Base-by-base conservation (phyloP, 352 stramenopile genomes). In the Phytopythium sindhum region DNA sequence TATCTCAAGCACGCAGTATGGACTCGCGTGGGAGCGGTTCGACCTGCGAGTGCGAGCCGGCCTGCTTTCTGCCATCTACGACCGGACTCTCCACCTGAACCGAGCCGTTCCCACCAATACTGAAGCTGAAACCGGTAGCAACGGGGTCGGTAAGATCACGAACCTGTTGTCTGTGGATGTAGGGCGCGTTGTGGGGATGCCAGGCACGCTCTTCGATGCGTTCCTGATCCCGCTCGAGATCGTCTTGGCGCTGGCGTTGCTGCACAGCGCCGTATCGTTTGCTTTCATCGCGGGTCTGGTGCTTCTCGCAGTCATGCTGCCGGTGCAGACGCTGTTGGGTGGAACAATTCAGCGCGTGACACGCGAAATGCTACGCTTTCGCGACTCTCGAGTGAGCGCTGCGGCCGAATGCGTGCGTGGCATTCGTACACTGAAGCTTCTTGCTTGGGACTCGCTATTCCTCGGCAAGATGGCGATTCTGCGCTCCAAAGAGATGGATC, bases 91-190 rank as follows among this genome's bases (percentile, higher is more conserved):
- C 1, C n/a, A 29, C 19, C 24, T 59, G 33, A 45, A 29, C n/a
- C 31, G 31, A 33, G 21, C 23, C 60, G 15, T 64, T 90, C 9
- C 85, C 70, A 15, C 57, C 72, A 4, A 37, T 54, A 6, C 70
- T 61, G 4, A 80, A 73, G 54, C 62, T 64, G 9, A 52, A 61
- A 14, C 74, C 74, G 53, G 53, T 5, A n/a, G 4, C 53, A 59
- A 59, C 50, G 80, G 74, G 10, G 63, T 95, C 10, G 86, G 86
- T 2, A 73, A 74, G 8, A 88, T 95, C 66, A 87, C 84, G 2
- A 95, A 93, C 52, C 60, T 93, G 39, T 57, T 95, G 9, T 90
- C 84, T 0, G 80, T 95, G n/a, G 86, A 95, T 56, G 68, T 95
- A 15, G 83, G 83, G 2, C 76, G 81, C 5, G 72, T 95, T 10